Evolutionary conservation across 805 yeast genomes (phyloP), one percentile per base, ranked within the genome.

Genomic region (Candida caryicola): DNA sequence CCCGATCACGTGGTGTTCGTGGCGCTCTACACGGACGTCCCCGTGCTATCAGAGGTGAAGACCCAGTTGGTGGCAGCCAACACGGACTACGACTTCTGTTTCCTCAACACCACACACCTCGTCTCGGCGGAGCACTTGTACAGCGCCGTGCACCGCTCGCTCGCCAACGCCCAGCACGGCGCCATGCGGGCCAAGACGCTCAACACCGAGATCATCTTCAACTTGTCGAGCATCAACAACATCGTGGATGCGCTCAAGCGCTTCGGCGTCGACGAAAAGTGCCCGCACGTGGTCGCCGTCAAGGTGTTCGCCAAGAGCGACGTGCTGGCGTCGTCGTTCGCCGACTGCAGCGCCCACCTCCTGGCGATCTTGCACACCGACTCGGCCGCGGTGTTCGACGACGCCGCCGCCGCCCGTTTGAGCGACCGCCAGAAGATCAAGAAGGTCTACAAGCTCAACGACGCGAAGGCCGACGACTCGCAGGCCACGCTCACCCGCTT

Each of bases 131-230:
- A 83, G 44, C 93, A 84, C 46, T 47, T 87, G 9, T 63, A 69
- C 37, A 67, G 81, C 33, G 80, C 86, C 1, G 57, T 81, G 1
- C 78, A 82, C 54, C 74, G 81, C 46, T 76, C 86, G 2, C 49
- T 85, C 2, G 57, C 71, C 10, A 89, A 84, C 54, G 49, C 57
- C 17, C 54, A 54, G 1, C 64, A 67, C 26, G 75, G 67, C 10
- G 68, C 59, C 15, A 69, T 77, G 67, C 73, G 81, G 46, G 81
- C 95, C 7, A 79, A 74, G 47, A 73, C 80, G 1, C 49, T 86
- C 23, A 84, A 85, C 52, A 80, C 93, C 0, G 95, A 87, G 51
- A 67, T 83, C 28, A 74, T 85, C 17, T 76, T 81, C 51, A 76
- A 80, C 41, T 62, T 87, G 41, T 77, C 89, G 1, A 87, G 91